Base-by-base conservation (phyloP, 2,329 filamentous ascomycete species). In the Graphilbum ipis-grandicollis region DNA sequence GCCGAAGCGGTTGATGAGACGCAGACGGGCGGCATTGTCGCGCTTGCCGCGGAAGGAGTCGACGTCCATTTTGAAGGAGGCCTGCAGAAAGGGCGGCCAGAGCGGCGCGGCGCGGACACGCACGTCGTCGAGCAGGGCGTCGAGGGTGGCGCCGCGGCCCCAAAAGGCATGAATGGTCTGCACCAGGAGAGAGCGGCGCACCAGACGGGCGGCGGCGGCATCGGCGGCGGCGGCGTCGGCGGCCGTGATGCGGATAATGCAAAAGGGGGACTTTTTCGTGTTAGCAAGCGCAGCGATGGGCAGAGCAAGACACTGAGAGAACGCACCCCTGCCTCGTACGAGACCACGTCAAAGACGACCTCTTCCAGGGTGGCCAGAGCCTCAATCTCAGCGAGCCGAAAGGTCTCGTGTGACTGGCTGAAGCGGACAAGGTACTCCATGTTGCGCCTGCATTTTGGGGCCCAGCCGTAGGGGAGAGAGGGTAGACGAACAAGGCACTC, bases 371-470 rank as follows among this genome's bases (percentile, higher is more conserved):
- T 60, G 4, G 84, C 85, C 17, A 98, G 63, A 19, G 90, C 76
- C 50, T 88, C 63, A 13, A 93, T 69, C 56, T 98, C 90, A 3
- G 86, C 73, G 39, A 75, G 65, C 29, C 88, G 79, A 53, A 98
- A 98, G n/a, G 73, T 79, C 60, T 94, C 84, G 55, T 96, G 86
- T 40, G 71, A 66, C 56, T 96, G 90, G 32, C 78, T 79, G 53
- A 96, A 85, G 48, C 88, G 81, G 44, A 98, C 75, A 41, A 98
- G 68, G 51, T 82, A 96, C 43, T 92, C 73, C 73, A 76, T 75
- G 19, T n/a, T 28, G 32, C 32, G 23, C 18, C 26, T 25, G 18
- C 25, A 19, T 15, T 21, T 28, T 28, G n/a, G 26, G 26, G 26
- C 9, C 26, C n/a, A n/a, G n/a, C n/a, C n/a, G n/a, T n/a, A n/a